Percentiles rank a stretch among this genome's conserved stretches.
Evolutionary conservation across 345 rosid genomes (phyloP).

Genomic region (Eucalyptus lansdowneana): DNA sequence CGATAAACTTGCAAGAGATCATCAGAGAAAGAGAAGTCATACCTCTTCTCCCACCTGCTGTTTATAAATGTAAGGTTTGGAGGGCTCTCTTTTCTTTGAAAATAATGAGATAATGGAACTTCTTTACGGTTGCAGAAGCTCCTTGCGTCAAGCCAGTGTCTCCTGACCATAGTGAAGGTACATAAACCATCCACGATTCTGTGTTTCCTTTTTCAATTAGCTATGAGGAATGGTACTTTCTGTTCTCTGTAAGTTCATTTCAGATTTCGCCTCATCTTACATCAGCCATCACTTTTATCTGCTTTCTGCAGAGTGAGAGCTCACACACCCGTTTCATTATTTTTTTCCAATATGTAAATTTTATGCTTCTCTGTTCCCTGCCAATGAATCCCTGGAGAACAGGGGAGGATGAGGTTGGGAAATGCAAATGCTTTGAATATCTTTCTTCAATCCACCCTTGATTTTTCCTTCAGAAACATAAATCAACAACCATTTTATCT

Average conservation of each 20-base stretch:
- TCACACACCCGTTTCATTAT: neutral
- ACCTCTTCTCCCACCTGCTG: neutral
- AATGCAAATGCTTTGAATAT: neutral
- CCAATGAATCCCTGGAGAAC: neutral
- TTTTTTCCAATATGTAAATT: neutral
- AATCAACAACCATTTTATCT: neutral
- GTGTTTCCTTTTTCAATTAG: neutral
- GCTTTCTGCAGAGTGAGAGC: neutral
- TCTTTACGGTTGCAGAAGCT: constrained; percentile 36
- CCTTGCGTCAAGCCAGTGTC: constrained; percentile 56
- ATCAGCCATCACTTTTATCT: neutral
- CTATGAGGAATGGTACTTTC: neutral
- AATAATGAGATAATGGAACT: neutral
- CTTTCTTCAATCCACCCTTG: neutral
- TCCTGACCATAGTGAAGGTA: constrained; percentile 13
- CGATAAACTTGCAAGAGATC: neutral
- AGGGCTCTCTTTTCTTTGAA: neutral
- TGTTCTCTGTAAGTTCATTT: neutral
- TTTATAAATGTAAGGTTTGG: neutral
- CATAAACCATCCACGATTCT: constrained; percentile 11
- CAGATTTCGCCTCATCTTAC: neutral
- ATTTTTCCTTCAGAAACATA: neutral
- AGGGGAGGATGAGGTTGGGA: neutral
- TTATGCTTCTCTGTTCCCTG: neutral
- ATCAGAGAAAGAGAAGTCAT: neutral